A percentile compares a stretch with the other conserved stretches of the same genome.
Conservation (phyloP, 306 rosid species). For the Medicago arabica region DNA sequence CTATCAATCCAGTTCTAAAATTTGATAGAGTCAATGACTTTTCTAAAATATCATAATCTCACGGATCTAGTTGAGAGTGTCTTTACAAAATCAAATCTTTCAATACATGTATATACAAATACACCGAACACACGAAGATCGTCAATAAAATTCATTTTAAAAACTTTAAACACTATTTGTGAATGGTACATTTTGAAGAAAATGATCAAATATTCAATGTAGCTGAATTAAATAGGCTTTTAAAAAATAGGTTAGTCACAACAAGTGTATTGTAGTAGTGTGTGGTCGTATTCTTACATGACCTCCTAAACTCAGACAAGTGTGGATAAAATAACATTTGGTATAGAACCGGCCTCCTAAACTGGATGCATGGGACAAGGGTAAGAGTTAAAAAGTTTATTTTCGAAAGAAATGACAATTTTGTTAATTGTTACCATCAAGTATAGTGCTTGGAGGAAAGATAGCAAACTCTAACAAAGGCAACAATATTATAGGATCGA, state of each 20-base stretch:
- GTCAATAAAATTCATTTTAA: neutral
- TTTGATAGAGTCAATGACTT: too few species aligned
- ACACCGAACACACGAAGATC: neutral
- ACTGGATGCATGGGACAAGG: conserved; percentile 12
- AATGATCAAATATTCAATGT: neutral
- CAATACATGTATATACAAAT: neutral
- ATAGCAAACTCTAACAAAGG: conserved; percentile 12
- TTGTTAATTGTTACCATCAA: conserved; percentile 17
- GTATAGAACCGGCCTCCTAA: conserved; percentile 4
- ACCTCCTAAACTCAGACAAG: conserved; percentile 1
- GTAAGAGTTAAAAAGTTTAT: conserved; percentile 1
- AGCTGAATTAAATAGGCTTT: neutral
- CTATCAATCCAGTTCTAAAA: too few species aligned
- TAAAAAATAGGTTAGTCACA: neutral
- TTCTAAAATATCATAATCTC: too few species aligned
- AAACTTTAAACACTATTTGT: neutral
- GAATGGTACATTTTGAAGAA: neutral
- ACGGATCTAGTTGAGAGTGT: too few species aligned
- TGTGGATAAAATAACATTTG: conserved; percentile 1
- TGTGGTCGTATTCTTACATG: neutral
- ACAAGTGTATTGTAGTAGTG: neutral
- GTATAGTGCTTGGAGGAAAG: neutral
- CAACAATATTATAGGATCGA: conserved; percentile 24
- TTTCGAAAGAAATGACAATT: neutral
- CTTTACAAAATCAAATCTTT: neutral